Percentiles rank a stretch among this genome's conserved stretches.
phyloP scores from a whole-genome alignment of 306 rosid genomes.

The Cucumis sativus region Cucumber_9930_V3 NC_026659.2:24420501-24421000 shows the following conservation, averaged over 20 bases:
- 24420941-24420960: too few species aligned
- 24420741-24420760: constrained; percentile 19
- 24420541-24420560: neutral
- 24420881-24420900: neutral
- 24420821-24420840: too few species aligned
- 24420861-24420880: neutral
- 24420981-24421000: too few species aligned
- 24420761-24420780: neutral
- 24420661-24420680: neutral
- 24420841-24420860: neutral
- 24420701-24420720: neutral
- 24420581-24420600: neutral
- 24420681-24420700: neutral
- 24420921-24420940: too few species aligned
- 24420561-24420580: neutral
- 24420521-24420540: neutral
- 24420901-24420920: neutral
- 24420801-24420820: neutral
- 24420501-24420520: neutral
- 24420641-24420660: neutral
- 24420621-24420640: neutral
- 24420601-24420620: neutral
- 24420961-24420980: too few species aligned
- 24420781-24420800: neutral
- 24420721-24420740: constrained; percentile 42